These are phyloP conservation scores for Passiflora organensis DNA, from an alignment of 345 rosid species.

Conservation along the genomic window DNA sequence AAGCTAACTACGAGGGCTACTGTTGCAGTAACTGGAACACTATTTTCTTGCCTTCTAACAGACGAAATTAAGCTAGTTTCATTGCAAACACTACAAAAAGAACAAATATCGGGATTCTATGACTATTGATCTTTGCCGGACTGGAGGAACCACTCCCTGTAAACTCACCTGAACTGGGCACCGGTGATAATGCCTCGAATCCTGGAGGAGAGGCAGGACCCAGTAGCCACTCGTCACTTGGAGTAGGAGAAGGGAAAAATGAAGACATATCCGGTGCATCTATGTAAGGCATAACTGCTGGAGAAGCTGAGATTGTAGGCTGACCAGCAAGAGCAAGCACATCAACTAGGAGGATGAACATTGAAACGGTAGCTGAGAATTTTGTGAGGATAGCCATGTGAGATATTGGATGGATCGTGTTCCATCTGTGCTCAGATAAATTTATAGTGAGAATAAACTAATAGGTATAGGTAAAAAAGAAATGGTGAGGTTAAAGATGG, in stretches of 20 bases:
- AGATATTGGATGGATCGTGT: background rate
- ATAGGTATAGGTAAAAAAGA: no score
- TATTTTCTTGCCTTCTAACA: no score
- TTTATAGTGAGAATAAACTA: no score
- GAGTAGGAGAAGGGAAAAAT: slow-evolving; percentile 49
- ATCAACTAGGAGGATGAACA: slow-evolving; percentile 21
- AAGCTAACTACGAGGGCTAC: no score
- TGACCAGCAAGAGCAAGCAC: slow-evolving; percentile 20
- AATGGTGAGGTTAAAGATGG: no score
- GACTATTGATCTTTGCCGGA: slow-evolving; percentile 21
- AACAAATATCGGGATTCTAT: slow-evolving; percentile 10
- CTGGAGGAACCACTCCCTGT: slow-evolving; percentile 41
- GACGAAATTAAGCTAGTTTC: background rate
- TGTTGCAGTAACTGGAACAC: no score
- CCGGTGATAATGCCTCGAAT: slow-evolving; percentile 35
- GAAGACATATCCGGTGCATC: slow-evolving; percentile 55
- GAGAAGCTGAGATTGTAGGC: slow-evolving; percentile 49
- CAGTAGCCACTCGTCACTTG: slow-evolving; percentile 22
- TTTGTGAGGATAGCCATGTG: slow-evolving; percentile 33
- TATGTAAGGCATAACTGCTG: slow-evolving; percentile 46
- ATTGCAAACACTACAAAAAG: slow-evolving; percentile 11
- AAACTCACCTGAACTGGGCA: slow-evolving; percentile 47
- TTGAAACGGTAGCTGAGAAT: slow-evolving; percentile 21
- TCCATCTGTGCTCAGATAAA: background rate
- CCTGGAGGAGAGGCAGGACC: slow-evolving; percentile 36